Evolutionary conservation across 2,329 filamentous ascomycete species (phyloP).

Genomic region (Aphanoascus verrucosus): DNA sequence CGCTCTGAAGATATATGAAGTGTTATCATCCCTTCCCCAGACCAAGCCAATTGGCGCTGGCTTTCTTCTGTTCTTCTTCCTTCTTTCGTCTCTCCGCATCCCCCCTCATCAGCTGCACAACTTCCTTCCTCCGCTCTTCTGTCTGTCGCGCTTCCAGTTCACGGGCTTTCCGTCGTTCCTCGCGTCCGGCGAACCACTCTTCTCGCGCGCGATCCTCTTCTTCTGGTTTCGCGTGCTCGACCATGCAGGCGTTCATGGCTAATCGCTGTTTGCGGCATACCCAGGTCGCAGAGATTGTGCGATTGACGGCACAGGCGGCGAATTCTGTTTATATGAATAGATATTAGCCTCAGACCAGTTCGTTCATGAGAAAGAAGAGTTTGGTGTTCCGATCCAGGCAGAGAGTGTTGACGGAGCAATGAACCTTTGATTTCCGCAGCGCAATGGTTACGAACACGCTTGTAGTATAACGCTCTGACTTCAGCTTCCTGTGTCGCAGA

Average conservation of each 20-base stretch:
- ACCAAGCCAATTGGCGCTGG: slow-evolving; percentile 2
- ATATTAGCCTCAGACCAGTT: not conserved
- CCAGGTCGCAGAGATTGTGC: slow-evolving; percentile 81
- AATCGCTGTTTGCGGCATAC: slow-evolving; percentile 68
- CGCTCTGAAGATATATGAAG: not conserved
- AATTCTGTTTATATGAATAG: slow-evolving; percentile 52
- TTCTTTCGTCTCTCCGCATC: slow-evolving; percentile 22
- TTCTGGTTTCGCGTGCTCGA: slow-evolving; percentile 67
- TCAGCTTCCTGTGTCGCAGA: slow-evolving; percentile 72
- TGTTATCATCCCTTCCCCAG: slow-evolving; percentile 2
- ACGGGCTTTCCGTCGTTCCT: slow-evolving; percentile 57
- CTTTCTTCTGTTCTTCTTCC: slow-evolving; percentile 14
- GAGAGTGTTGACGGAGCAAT: not conserved
- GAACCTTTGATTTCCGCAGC: slow-evolving; percentile 66
- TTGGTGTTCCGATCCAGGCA: too few species aligned
- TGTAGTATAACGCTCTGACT: slow-evolving; percentile 70
- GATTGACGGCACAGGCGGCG: slow-evolving; percentile 74
- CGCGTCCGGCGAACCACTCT: slow-evolving; percentile 78
- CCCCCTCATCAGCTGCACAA: slow-evolving; percentile 34
- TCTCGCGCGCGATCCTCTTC: slow-evolving; percentile 81
- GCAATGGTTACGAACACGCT: slow-evolving; percentile 65
- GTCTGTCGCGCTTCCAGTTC: slow-evolving; percentile 47
- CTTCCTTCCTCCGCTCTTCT: slow-evolving; percentile 32
- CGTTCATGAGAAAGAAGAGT: not conserved
- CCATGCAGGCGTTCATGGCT: slow-evolving; percentile 91